Percentiles rank a stretch among this genome's conserved stretches.
These are phyloP conservation scores for Carpinus fangiana DNA, from an alignment of 306 rosid genomes.

Conservation along the genomic window DNA sequence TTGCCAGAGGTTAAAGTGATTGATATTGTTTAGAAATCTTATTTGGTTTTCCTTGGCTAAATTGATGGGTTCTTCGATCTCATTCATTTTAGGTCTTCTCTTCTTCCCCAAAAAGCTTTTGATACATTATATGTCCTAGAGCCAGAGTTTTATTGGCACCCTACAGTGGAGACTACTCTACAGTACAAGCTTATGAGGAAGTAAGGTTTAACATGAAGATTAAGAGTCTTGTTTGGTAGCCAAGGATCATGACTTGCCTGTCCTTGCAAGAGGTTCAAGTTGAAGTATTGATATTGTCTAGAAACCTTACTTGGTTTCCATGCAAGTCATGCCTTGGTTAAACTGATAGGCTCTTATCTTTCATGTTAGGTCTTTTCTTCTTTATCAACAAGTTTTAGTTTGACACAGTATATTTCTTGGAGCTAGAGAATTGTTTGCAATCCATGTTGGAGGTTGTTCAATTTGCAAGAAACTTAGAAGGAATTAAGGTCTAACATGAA, in stretches of 20 bases:
- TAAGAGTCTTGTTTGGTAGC: constrained; percentile 35
- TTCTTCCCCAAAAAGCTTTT: background rate
- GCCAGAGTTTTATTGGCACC: no score
- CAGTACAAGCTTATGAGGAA: background rate
- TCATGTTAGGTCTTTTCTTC: constrained; percentile 36
- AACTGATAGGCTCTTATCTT: constrained; percentile 18
- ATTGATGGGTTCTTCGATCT: constrained; percentile 19
- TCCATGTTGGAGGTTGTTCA: no score
- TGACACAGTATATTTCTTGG: no score
- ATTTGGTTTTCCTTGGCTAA: constrained; percentile 29
- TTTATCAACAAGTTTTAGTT: background rate
- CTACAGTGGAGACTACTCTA: no score
- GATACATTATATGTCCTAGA: no score
- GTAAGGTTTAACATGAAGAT: constrained; percentile 32
- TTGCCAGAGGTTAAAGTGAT: background rate
- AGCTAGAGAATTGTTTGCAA: no score
- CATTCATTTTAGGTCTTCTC: constrained; percentile 23
- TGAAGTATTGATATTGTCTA: background rate
- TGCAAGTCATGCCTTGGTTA: constrained; percentile 31
- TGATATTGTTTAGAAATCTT: background rate
- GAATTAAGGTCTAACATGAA: constrained; percentile 31
- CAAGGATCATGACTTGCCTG: constrained; percentile 18
- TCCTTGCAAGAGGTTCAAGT: background rate
- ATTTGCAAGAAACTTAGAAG: no score
- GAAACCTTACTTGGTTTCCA: constrained; percentile 1